Evolutionary conservation across 805 yeast genomes (phyloP).

Genomic region (Yarrowia porcina): DNA sequence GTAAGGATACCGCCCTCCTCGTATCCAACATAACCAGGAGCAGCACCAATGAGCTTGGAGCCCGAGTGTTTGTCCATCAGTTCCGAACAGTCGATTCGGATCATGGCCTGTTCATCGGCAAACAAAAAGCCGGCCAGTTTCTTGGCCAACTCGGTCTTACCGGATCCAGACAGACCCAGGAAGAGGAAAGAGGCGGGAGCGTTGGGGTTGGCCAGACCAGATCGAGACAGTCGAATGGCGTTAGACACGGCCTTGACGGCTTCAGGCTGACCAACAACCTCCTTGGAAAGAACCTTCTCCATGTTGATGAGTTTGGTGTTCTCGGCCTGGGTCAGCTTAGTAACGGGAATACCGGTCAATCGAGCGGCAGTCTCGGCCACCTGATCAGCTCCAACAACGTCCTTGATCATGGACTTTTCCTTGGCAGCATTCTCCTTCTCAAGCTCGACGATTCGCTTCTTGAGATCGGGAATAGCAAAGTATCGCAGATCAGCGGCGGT

Average conservation of each 20-base stretch:
- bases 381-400: slow-evolving; percentile 87
- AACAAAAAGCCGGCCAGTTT: slow-evolving; percentile 93
- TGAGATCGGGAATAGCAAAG: slow-evolving; percentile 93
- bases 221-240: slow-evolving; percentile 87
- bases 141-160: slow-evolving; percentile 97
- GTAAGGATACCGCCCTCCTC: slow-evolving; percentile 97
- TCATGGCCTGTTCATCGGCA: slow-evolving; percentile 94
- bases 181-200: slow-evolving; percentile 95
- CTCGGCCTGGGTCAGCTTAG: slow-evolving; percentile 88
- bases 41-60: slow-evolving; percentile 91
- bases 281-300: slow-evolving; percentile 79
- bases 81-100: slow-evolving; percentile 97
- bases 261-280: slow-evolving; percentile 92
- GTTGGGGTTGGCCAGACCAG: slow-evolving; percentile 93
- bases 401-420: slow-evolving; percentile 68
- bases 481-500: slow-evolving; percentile 94
- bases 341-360: slow-evolving; percentile 94
- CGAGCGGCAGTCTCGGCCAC: slow-evolving; percentile 97
- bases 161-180: slow-evolving; percentile 94
- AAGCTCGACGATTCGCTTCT: slow-evolving; percentile 66
- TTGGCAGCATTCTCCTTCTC: slow-evolving; percentile 73
- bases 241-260: slow-evolving; percentile 96
- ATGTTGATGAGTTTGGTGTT: slow-evolving; percentile 88
- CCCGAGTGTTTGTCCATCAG: slow-evolving; percentile 93
- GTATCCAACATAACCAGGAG: slow-evolving; percentile 95